Conservation (phyloP, 169 alveolate species). For the Prorocentrum cordatum region DNA sequence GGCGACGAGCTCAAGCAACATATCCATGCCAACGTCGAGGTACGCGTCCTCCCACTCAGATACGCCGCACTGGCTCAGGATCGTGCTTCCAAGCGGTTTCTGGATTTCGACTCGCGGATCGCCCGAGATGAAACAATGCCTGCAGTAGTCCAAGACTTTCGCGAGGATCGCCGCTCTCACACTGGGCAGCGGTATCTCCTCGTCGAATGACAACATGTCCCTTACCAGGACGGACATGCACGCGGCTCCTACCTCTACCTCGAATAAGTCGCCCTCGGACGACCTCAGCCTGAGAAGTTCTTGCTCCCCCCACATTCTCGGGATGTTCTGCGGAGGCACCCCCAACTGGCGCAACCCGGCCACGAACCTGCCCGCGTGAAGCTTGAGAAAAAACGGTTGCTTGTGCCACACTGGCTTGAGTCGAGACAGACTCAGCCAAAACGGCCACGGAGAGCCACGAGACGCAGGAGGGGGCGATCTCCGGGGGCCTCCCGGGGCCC, state of each 20-base stretch:
- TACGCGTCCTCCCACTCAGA: slow-evolving; percentile 85
- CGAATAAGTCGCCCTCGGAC: slow-evolving; percentile 80
- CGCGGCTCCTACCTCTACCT: slow-evolving; percentile 81
- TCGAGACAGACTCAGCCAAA: no score
- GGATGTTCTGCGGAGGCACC: no score
- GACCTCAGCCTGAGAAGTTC: slow-evolving; percentile 36
- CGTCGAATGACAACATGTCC: slow-evolving; percentile 83
- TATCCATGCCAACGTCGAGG: slow-evolving; percentile 83
- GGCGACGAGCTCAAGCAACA: slow-evolving; percentile 81
- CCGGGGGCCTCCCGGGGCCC: no score
- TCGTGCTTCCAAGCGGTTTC: no score
- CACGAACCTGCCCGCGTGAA: no score
- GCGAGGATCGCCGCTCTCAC: slow-evolving; percentile 81
- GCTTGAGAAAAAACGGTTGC: no score
- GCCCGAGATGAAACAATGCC: no score
- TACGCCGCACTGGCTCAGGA: slow-evolving; percentile 76
- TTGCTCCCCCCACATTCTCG: not conserved
- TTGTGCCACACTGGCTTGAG: no score
- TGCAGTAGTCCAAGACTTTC: slow-evolving; percentile 84
- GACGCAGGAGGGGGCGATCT: no score
- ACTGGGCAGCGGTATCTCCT: slow-evolving; percentile 86
- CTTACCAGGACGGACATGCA: slow-evolving; percentile 80
- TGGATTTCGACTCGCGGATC: no score
- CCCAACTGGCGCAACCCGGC: no score
- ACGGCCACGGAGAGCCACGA: no score